phyloP scores from a whole-genome alignment of 2,329 filamentous ascomycete genomes.

The Trematosphaeria pertusa region DNA sequence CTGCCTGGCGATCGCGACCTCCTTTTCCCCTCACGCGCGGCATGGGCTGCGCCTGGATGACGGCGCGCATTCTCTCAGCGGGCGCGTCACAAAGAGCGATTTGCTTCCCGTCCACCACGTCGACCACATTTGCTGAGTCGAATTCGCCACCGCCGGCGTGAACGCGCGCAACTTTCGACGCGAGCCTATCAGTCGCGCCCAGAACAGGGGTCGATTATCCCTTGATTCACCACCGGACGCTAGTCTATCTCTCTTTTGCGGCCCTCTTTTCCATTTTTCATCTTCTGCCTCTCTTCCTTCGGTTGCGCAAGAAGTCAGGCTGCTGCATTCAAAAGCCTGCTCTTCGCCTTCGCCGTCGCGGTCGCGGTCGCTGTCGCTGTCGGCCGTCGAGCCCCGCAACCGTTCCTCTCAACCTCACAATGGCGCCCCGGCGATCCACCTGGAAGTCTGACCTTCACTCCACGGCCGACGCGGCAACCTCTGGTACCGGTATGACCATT shows the following conservation, averaged over 20 bases:
- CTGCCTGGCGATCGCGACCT: slow-evolving; percentile 5
- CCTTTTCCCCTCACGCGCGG: neutral
- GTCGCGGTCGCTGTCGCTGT: neutral
- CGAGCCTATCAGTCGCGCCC: slow-evolving; percentile 26
- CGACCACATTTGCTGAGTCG: slow-evolving; percentile 10
- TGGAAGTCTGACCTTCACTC: slow-evolving; percentile 26
- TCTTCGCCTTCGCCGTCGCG: slow-evolving; percentile 3
- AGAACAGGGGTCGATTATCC: slow-evolving; percentile 28
- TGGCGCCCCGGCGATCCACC: slow-evolving; percentile 34
- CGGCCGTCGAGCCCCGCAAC: too few relatives aligned
- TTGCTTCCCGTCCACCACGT: slow-evolving; percentile 1
- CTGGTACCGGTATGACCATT: neutral
- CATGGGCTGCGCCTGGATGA: slow-evolving; percentile 2
- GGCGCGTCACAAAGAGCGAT: slow-evolving; percentile 5
- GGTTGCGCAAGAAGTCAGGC: too few relatives aligned
- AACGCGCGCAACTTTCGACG: slow-evolving; percentile 34
- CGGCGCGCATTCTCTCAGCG: slow-evolving; percentile 2
- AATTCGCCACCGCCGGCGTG: slow-evolving; percentile 37
- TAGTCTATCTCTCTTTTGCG: slow-evolving; percentile 14
- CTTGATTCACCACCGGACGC: slow-evolving; percentile 22
- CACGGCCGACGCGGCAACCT: slow-evolving; percentile 12
- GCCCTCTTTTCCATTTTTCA: slow-evolving; percentile 11
- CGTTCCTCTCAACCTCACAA: slow-evolving; percentile 15
- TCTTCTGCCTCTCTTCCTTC: slow-evolving; percentile 4
- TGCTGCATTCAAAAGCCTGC: too few relatives aligned